Evolutionary conservation across 768 basidiomycete species (phyloP).

Genomic region (Rhizopogon vesiculosus): DNA sequence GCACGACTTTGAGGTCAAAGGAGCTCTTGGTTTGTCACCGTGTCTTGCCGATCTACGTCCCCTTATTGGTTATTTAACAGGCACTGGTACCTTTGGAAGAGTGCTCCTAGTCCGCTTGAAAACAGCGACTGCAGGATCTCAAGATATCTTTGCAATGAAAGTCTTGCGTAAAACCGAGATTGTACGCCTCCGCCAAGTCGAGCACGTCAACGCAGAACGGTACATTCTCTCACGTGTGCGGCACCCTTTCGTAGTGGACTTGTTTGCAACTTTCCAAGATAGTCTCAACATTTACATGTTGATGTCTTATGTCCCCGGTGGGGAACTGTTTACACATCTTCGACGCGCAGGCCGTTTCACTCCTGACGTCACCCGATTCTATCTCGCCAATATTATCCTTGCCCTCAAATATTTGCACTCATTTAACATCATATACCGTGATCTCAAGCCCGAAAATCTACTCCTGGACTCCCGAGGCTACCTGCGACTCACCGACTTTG

Average conservation of each 20-base stretch:
- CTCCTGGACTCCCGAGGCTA: slow-evolving; percentile 92
- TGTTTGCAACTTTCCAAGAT: slow-evolving; percentile 95
- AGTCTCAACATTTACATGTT: slow-evolving; percentile 97
- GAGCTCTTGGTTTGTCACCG: slow-evolving; percentile 57
- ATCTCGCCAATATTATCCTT: slow-evolving; percentile 92
- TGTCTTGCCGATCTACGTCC: background rate
- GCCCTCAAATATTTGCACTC: slow-evolving; percentile 93
- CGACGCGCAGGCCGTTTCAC: slow-evolving; percentile 93
- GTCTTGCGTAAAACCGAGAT: slow-evolving; percentile 84
- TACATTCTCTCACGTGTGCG: slow-evolving; percentile 87
- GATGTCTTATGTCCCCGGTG: slow-evolving; percentile 93
- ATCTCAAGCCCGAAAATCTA: slow-evolving; percentile 98
- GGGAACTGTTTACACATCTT: slow-evolving; percentile 95
- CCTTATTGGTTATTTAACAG: slow-evolving; percentile 33
- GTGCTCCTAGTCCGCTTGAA: slow-evolving; percentile 85
- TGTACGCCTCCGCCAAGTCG: slow-evolving; percentile 88
- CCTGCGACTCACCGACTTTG: slow-evolving; percentile 94
- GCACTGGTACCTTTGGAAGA: slow-evolving; percentile 94
- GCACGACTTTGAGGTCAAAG: slow-evolving; percentile 78
- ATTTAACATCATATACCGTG: slow-evolving; percentile 97
- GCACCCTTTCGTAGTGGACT: slow-evolving; percentile 95
- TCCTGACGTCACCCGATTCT: slow-evolving; percentile 96
- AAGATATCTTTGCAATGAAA: slow-evolving; percentile 78
- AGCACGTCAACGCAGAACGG: slow-evolving; percentile 96
- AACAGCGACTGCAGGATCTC: slow-evolving; percentile 38